Base-by-base conservation (phyloP, 2,329 filamentous ascomycete species). In the Lachnellula suecica region DNA sequence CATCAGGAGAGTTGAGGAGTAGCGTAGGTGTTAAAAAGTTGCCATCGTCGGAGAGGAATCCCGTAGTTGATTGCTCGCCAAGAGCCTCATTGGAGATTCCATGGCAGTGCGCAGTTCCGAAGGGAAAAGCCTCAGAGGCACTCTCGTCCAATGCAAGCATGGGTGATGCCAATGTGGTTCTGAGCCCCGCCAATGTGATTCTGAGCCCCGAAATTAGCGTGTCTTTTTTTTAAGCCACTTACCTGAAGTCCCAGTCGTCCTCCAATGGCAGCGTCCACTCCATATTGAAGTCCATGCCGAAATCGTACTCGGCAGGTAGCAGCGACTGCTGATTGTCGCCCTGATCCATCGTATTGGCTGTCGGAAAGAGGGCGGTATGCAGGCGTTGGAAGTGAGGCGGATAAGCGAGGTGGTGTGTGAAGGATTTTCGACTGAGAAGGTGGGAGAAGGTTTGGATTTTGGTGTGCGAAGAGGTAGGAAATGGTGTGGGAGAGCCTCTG, bases 311-410 rank as follows among this genome's bases (percentile, higher is more conserved):
- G 22, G 11, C 24, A 38, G 45, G 48, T 22, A 44, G 37, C 35
- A 37, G 27, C 45, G 20, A 40, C 29, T 35, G 45, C 43, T 52
- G 38, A 27, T 20, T 5, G 43, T 56, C 46, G 51, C 48, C 48
- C 49, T 49, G 51, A 31, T 54, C 51, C 54, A 54, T 52, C 20
- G 37, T 52, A 50, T 54, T 47, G 52, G 47, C 22, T 43, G 48
- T 7, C 47, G 29, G 20, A 27, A 41, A 31, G 34, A 44, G 37
- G 44, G 40, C 27, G 47, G 40, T 25, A 25, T 54, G 46, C 44
- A 47, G 31, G 19, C 19, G 34, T 20, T 25, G 40, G n/a, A 49
- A 47, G 48, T 57, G 54, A 57, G 54, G 54, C 51, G 48, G 41
- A 35, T 42, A 47, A 57, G 35, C 51, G 54, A 57, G 42, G 19